phyloP scores from a whole-genome alignment of 352 stramenopile species.

The Hyaloperonospora brassicae region DNA sequence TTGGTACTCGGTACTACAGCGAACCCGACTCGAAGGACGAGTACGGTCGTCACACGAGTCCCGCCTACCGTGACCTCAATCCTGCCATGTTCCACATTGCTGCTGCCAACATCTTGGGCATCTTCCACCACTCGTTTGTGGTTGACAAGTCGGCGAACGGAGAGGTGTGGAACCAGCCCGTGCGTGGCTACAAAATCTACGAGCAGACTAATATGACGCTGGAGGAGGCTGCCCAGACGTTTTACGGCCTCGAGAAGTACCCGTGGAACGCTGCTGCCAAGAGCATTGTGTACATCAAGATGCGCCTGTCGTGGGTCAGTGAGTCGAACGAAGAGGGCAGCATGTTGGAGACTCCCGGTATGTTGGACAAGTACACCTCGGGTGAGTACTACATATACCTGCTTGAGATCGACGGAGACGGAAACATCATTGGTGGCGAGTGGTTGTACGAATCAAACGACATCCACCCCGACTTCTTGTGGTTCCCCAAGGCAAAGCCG shows the following conservation, averaged over 20 bases:
- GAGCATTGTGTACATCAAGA: slow-evolving; percentile 39
- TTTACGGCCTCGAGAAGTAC: slow-evolving; percentile 37
- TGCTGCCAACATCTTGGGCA: slow-evolving; percentile 37
- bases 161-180: slow-evolving; percentile 59
- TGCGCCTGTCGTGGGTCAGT: slow-evolving; percentile 36
- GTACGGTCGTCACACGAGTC: slow-evolving; percentile 38
- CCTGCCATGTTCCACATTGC: slow-evolving; percentile 47
- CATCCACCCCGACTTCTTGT: slow-evolving; percentile 39
- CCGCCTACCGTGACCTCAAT: slow-evolving; percentile 38
- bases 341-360: slow-evolving; percentile 21
- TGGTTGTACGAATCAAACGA: slow-evolving; percentile 31
- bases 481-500: slow-evolving; percentile 26
- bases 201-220: slow-evolving; percentile 27
- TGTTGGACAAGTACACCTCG: slow-evolving; percentile 19
- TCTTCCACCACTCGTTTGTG: slow-evolving; percentile 32
- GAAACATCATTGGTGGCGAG: slow-evolving; percentile 35
- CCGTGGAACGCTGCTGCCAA: slow-evolving; percentile 40
- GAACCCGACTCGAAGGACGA: slow-evolving; percentile 21
- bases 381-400: slow-evolving; percentile 34
- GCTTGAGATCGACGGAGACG: slow-evolving; percentile 29
- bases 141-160: slow-evolving; percentile 26
- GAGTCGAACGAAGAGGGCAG: slow-evolving; percentile 34
- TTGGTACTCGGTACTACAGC: slow-evolving; percentile 30
- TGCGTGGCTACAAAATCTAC: slow-evolving; percentile 42
- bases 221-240: slow-evolving; percentile 22